A percentile compares a stretch with the other conserved stretches of the same genome.
These are phyloP conservation scores for Penicillium thymicola DNA, from an alignment of 2,329 filamentous ascomycete genomes.

Conservation along the genomic window DNA sequence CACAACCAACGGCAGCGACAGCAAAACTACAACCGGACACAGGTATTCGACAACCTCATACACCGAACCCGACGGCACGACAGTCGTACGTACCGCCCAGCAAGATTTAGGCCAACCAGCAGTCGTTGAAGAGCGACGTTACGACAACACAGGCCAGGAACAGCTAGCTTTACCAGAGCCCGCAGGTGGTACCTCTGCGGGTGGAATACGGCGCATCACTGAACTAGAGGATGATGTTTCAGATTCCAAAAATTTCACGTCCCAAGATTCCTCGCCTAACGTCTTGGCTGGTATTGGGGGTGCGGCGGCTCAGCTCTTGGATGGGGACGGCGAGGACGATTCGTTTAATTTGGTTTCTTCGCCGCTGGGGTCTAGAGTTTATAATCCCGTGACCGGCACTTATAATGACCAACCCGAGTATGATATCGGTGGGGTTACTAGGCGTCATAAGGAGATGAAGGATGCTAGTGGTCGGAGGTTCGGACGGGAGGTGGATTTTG, in stretches of 20 bases:
- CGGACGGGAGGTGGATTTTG: slow-evolving; percentile 13
- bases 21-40: slow-evolving; percentile 29
- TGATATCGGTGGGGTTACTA: slow-evolving; percentile 9
- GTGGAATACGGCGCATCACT: slow-evolving; percentile 27
- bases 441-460: slow-evolving; percentile 11
- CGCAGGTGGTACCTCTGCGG: slow-evolving; percentile 15
- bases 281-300: slow-evolving; percentile 8
- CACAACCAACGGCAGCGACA: slow-evolving; percentile 26
- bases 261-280: neutral
- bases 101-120: slow-evolving; percentile 36
- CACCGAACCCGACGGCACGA: slow-evolving; percentile 33
- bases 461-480: slow-evolving; percentile 5
- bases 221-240: slow-evolving; percentile 26
- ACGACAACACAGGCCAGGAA: slow-evolving; percentile 34
- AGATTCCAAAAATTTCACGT: neutral
- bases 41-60: slow-evolving; percentile 33
- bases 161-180: slow-evolving; percentile 15
- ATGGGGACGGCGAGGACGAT: slow-evolving; percentile 9
- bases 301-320: slow-evolving; percentile 1
- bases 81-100: slow-evolving; percentile 32
- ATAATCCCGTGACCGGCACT: slow-evolving; percentile 13
- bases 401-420: slow-evolving; percentile 21
- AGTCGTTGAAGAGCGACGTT: slow-evolving; percentile 34
- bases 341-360: slow-evolving; percentile 9
- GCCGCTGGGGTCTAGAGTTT: slow-evolving; percentile 13